phyloP scores from a whole-genome alignment of 192 early-diverging fungal species.

The Entophlyctis luteolus region DNA sequence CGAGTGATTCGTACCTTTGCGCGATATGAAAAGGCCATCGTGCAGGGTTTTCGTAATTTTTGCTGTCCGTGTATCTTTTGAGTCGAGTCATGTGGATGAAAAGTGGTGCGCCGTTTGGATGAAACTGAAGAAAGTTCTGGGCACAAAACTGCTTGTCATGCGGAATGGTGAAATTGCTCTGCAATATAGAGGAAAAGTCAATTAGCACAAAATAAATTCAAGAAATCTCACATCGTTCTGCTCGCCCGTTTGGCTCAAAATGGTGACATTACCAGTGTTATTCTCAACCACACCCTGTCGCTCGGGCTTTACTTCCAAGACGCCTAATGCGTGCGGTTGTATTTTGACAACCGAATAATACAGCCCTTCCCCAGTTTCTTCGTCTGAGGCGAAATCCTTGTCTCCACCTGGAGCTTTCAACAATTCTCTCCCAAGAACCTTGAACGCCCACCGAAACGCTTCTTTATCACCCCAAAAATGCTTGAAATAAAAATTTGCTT shows the following conservation, averaged over 20 bases:
- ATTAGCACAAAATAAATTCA: neutral
- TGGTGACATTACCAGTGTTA: too few species aligned
- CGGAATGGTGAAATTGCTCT: neutral
- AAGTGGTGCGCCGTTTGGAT: neutral
- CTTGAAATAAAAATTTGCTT: neutral
- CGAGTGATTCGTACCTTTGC: neutral
- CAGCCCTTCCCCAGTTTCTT: neutral
- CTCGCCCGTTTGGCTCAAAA: too few species aligned
- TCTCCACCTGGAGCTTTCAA: neutral
- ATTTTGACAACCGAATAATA: neutral
- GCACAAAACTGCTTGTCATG: neutral
- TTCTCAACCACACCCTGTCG: neutral
- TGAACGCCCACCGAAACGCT: constrained; percentile 16
- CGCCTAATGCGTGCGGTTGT: neutral
- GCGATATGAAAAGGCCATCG: constrained; percentile 5
- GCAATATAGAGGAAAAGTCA: too few species aligned
- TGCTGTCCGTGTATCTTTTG: neutral
- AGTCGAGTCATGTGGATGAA: constrained; percentile 17
- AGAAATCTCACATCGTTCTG: neutral
- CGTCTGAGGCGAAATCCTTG: neutral
- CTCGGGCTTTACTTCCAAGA: neutral
- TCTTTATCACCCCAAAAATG: constrained; percentile 14
- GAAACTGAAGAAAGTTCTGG: constrained; percentile 1
- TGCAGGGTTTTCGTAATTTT: neutral
- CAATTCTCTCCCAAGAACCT: neutral